Percentiles rank a stretch among this genome's conserved stretches.
Evolutionary conservation across 1,284 basidiomycete genomes (phyloP).

Genomic region (Melanopsichium pennsylvanicum): DNA sequence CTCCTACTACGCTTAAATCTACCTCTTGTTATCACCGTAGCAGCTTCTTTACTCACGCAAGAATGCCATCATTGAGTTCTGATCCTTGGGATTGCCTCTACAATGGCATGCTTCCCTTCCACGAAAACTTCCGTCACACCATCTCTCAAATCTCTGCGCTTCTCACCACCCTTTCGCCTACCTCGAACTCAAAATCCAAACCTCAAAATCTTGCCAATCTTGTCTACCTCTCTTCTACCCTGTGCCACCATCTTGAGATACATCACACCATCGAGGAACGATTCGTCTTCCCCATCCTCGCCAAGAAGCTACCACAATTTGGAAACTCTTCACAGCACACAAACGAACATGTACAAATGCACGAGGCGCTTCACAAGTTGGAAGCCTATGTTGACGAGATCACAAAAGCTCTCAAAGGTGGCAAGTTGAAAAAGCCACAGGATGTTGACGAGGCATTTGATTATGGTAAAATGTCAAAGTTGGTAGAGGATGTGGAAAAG

Average conservation of each 20-base stretch:
- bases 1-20: too few species aligned
- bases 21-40: too few species aligned
- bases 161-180: slow-evolving; percentile 13
- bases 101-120: slow-evolving; percentile 51
- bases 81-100: slow-evolving; percentile 47
- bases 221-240: slow-evolving; percentile 15
- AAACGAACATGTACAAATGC: slow-evolving; percentile 48
- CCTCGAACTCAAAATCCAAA: slow-evolving; percentile 11
- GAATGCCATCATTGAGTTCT: too few species aligned
- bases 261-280: slow-evolving; percentile 60
- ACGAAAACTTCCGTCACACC: slow-evolving; percentile 42
- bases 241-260: slow-evolving; percentile 43
- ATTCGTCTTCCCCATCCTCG: slow-evolving; percentile 56
- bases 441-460: slow-evolving; percentile 37
- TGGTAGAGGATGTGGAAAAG: slow-evolving; percentile 22
- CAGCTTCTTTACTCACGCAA: too few species aligned
- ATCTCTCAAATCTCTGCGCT: slow-evolving; percentile 27
- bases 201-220: slow-evolving; percentile 16
- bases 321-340: slow-evolving; percentile 35
- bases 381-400: slow-evolving; percentile 20
- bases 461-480: slow-evolving; percentile 13
- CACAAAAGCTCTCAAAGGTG: slow-evolving; percentile 5
- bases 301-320: slow-evolving; percentile 53
- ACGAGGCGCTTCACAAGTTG: slow-evolving; percentile 23
- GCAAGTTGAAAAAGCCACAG: slow-evolving; percentile 11